Evolutionary conservation across 805 yeast species (phyloP).

Genomic region (Candida nanaspora): DNA sequence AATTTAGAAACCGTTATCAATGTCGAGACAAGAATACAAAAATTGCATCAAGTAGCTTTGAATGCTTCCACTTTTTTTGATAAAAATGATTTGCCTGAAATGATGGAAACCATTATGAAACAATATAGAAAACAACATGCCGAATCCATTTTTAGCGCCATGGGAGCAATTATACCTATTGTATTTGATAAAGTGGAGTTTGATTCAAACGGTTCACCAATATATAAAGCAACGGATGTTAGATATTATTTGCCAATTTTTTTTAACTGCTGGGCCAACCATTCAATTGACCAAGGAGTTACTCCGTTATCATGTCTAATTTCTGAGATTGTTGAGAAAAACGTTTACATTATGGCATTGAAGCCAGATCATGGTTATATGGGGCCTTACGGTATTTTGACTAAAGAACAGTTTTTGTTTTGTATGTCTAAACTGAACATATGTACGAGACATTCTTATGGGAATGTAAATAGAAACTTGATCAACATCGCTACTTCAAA

Average conservation of each 20-base stretch:
- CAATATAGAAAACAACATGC: constrained; percentile 49
- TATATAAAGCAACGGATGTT: constrained; percentile 20
- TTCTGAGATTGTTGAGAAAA: constrained; percentile 50
- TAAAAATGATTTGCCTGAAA: constrained; percentile 35
- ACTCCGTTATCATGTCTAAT: constrained; percentile 53
- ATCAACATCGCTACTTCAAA: too few species aligned
- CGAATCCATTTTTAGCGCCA: constrained; percentile 40
- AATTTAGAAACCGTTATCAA: constrained; percentile 39
- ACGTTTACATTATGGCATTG: constrained; percentile 28
- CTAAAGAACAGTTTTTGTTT: constrained; percentile 60
- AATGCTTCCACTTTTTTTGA: constrained; percentile 50
- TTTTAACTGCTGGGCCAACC: constrained; percentile 65
- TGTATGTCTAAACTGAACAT: too few species aligned
- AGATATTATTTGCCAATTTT: constrained; percentile 54
- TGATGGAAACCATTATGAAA: constrained; percentile 45
- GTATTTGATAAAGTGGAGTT: constrained; percentile 21
- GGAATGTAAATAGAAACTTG: not conserved
- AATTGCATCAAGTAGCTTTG: constrained; percentile 44
- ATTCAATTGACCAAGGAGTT: constrained; percentile 47
- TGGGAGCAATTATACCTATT: constrained; percentile 49
- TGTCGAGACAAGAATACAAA: constrained; percentile 43
- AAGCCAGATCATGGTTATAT: constrained; percentile 26
- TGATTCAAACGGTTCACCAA: constrained; percentile 8
- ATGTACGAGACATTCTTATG: too few species aligned
- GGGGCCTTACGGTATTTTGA: constrained; percentile 56